phyloP scores from a whole-genome alignment of 345 rosid species.

The Luvunga scandens region DNA sequence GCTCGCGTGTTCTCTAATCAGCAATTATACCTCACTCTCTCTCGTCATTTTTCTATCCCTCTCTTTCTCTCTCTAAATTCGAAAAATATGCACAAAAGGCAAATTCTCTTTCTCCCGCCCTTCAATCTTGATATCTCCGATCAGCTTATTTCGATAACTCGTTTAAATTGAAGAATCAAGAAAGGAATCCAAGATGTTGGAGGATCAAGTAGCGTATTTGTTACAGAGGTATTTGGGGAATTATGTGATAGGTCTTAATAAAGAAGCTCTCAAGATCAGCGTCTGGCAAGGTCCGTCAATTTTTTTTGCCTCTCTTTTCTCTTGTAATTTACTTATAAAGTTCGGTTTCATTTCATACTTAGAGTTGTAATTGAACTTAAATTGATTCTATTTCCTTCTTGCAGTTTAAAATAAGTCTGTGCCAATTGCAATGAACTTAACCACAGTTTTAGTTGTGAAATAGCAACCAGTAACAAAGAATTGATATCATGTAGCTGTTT shows the following conservation, averaged over 20 bases:
- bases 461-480: no score
- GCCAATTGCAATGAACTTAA: no score
- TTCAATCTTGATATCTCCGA: not conserved
- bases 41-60: not conserved
- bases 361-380: no score
- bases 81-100: not conserved
- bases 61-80: not conserved
- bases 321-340: not conserved
- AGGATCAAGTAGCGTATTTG: constrained; percentile 94
- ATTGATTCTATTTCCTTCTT: no score
- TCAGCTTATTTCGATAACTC: not conserved
- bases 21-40: constrained; percentile 6
- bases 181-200: constrained; percentile 64
- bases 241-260: constrained; percentile 80
- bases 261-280: constrained; percentile 96
- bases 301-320: not conserved
- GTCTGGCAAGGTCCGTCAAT: constrained; percentile 80
- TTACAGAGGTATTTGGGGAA: constrained; percentile 88
- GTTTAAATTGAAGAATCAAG: constrained; percentile 11
- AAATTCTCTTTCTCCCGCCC: not conserved
- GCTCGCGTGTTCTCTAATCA: not conserved
- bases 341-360: not conserved
- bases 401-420: no score
- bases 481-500: no score
- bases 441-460: no score